A percentile compares a stretch with the other conserved stretches of the same genome.
Conservation (phyloP, 306 rosid genomes). For the Lathyrus sativus region DNA sequence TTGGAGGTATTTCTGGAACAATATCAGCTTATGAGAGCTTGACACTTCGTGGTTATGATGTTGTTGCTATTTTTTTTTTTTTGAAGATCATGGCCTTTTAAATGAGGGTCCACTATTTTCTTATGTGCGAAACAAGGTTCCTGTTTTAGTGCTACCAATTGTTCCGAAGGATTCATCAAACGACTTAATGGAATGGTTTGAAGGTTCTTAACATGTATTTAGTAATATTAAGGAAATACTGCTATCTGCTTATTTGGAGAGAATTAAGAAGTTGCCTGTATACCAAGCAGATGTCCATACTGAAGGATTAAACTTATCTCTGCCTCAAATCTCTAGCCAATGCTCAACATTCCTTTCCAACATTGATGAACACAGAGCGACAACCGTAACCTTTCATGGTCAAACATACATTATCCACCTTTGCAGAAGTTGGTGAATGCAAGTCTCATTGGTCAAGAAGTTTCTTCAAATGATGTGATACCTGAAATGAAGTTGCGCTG, state of each 20-base stretch:
- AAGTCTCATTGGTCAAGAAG: constrained; percentile 43
- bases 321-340: too few species aligned
- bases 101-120: constrained; percentile 79
- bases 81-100: constrained; percentile 85
- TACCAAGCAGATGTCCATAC: too few species aligned
- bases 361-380: too few species aligned
- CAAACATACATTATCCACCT: constrained; percentile 69
- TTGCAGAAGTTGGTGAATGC: constrained; percentile 52
- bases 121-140: constrained; percentile 74
- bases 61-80: constrained; percentile 71
- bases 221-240: constrained; percentile 68
- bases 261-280: constrained; percentile 64
- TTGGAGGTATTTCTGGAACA: constrained; percentile 94
- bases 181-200: constrained; percentile 85
- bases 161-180: constrained; percentile 75
- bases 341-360: too few species aligned
- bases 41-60: constrained; percentile 83
- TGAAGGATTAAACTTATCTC: too few species aligned
- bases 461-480: constrained; percentile 39
- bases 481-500: constrained; percentile 81
- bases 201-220: constrained; percentile 53
- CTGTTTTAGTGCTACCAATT: constrained; percentile 80
- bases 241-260: constrained; percentile 61
- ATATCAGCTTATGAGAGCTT: constrained; percentile 89
- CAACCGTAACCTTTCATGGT: constrained; percentile 75